These are phyloP conservation scores for Ganoderma sinense DNA, from an alignment of 1,284 basidiomycete genomes.

Conservation along the genomic window DNA sequence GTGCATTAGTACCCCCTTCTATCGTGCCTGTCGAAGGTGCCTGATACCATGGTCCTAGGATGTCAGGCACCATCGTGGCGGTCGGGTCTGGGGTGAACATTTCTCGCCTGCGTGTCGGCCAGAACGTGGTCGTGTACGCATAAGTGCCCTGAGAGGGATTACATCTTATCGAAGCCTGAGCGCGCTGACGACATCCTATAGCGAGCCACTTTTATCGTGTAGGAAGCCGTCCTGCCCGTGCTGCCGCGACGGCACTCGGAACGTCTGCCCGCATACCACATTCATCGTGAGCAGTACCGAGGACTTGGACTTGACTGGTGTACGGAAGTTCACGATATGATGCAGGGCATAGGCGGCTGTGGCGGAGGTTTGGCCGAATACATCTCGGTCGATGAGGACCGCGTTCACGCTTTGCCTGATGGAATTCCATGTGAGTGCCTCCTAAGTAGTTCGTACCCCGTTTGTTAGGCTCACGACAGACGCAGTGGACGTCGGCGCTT, in stretches of 20 bases:
- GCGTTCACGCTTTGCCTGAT: slow-evolving; percentile 38
- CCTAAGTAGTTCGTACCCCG: too few species aligned
- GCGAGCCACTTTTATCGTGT: slow-evolving; percentile 42
- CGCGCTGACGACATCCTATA: slow-evolving; percentile 17
- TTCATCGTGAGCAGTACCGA: slow-evolving; percentile 38
- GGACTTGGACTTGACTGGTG: background rate
- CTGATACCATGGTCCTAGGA: slow-evolving; percentile 20
- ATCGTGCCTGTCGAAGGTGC: background rate
- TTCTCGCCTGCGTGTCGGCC: slow-evolving; percentile 33
- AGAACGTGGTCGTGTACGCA: slow-evolving; percentile 41
- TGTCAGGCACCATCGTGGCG: slow-evolving; percentile 39
- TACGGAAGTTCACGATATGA: background rate
- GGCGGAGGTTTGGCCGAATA: slow-evolving; percentile 42
- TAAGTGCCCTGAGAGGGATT: too few species aligned
- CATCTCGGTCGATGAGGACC: slow-evolving; percentile 34
- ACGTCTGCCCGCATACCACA: slow-evolving; percentile 36
- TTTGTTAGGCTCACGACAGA: background rate
- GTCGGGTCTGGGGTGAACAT: slow-evolving; percentile 38
- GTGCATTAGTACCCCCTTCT: slow-evolving; percentile 10
- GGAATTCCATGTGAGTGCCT: slow-evolving; percentile 17
- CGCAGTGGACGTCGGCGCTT: slow-evolving; percentile 38
- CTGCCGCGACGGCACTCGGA: slow-evolving; percentile 21
- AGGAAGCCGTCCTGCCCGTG: slow-evolving; percentile 30
- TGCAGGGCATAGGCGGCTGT: slow-evolving; percentile 32
- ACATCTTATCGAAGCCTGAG: background rate